Evolutionary conservation across 129 eudicot species (phyloP), one percentile per base, ranked within the genome.

Genomic region (Tanacetum coccineum): DNA sequence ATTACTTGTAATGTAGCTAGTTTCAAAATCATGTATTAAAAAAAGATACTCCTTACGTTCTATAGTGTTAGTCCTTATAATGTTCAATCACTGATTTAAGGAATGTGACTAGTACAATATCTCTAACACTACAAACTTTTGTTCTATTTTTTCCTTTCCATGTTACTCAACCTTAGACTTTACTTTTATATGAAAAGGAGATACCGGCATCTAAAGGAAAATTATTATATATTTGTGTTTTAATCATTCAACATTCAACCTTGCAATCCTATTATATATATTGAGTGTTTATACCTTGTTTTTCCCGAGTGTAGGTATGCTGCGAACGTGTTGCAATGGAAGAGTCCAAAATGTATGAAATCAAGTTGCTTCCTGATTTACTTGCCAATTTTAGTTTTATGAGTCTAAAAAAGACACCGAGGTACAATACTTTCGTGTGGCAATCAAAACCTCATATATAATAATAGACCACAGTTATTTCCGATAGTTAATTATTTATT

Each of bases 391-490:
- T 30, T 26, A 20, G 21, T 49, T 62, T 20, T 72, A 9, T 17
- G 26, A 36, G 70, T 54, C 45, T 51, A 59, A 20, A 36, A 42
- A 50, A 44, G 70, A 62, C 62, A 12, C 40, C 1, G 36, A 55
- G 50, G 62, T 52, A 32, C 36, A 50, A 19, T 26, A 15, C 22
- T 28, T 67, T 26, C 51, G 11, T 68, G 66, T 7, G 48, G 66
- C 47, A 32, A 61, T 62, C 6, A 36, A 30, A 14, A 26, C 54
- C 45, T 51, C 47, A 53, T 50, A 40, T 18, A 54, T 13, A 62
- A 54, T 13, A 62, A 72, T 36, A 62, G 20, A 51, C 28, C 45
- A 62, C 64, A 53, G 59, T 65, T 74, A 59, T 53, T 21, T 20
- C 20, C 54, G 12, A 61, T 61, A 54, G 26, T 21, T 54, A 22